phyloP scores from a whole-genome alignment of 495 filamentous ascomycete species.

The Aspergillus haitiensis region DNA sequence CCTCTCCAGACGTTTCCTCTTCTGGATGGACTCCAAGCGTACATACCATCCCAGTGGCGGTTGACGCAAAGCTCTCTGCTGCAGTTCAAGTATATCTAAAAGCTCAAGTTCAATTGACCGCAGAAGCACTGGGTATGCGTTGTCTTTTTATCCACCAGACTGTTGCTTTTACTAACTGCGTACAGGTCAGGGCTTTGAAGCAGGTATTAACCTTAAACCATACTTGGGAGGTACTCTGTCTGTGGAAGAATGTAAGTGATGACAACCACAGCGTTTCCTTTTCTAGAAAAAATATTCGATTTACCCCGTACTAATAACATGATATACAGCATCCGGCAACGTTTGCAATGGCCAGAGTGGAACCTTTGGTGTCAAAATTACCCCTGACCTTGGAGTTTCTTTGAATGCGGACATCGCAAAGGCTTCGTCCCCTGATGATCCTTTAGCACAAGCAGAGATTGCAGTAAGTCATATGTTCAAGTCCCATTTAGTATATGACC shows the following conservation, averaged over 20 bases:
- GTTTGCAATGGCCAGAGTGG: constrained; percentile 19
- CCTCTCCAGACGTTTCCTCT: constrained; percentile 28
- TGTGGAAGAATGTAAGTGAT: constrained; percentile 28
- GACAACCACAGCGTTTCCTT: neutral
- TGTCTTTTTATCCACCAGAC: neutral
- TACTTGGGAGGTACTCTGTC: constrained; percentile 29
- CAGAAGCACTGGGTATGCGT: constrained; percentile 29
- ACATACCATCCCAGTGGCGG: constrained; percentile 21
- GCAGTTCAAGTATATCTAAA: constrained; percentile 27
- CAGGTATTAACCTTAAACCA: constrained; percentile 37
- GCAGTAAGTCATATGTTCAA: constrained; percentile 18
- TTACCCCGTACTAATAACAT: constrained; percentile 3
- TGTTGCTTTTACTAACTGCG: constrained; percentile 1
- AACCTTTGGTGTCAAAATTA: constrained; percentile 21
- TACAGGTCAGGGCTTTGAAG: constrained; percentile 34
- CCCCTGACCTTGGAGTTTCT: constrained; percentile 23
- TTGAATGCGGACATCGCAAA: constrained; percentile 20
- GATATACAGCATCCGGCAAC: constrained; percentile 18
- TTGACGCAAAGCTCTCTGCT: constrained; percentile 32
- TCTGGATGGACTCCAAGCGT: constrained; percentile 35
- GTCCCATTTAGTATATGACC: neutral
- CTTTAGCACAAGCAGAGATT: constrained; percentile 16
- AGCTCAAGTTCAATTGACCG: constrained; percentile 29
- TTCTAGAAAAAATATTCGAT: no score
- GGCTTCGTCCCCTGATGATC: constrained; percentile 13